Evolutionary conservation across 2,329 filamentous ascomycete species (phyloP).

Genomic region (Grosmannia serpens): DNA sequence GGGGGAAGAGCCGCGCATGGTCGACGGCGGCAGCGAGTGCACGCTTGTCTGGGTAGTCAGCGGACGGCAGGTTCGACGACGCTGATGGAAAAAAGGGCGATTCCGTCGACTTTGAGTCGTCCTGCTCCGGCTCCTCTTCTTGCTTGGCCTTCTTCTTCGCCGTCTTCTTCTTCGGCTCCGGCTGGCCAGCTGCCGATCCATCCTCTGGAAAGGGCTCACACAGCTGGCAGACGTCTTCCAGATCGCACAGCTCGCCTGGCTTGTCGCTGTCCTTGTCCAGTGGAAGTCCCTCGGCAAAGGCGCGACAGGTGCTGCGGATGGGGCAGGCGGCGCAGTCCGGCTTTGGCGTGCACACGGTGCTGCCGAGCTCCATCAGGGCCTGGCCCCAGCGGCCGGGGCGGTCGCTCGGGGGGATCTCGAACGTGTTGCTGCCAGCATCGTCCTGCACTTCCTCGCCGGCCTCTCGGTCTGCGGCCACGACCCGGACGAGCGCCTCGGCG

Average conservation of each 20-base stretch:
- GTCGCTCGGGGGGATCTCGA: slow-evolving; percentile 23
- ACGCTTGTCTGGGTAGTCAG: not conserved
- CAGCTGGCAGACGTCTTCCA: slow-evolving; percentile 38
- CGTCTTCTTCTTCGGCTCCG: slow-evolving; percentile 8
- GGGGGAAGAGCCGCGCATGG: slow-evolving; percentile 39
- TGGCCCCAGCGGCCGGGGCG: slow-evolving; percentile 51
- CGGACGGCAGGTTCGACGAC: not conserved
- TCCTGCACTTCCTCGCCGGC: not conserved
- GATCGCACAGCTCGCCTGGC: slow-evolving; percentile 22
- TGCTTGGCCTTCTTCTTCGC: not conserved
- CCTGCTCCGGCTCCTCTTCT: not conserved
- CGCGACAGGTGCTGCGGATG: slow-evolving; percentile 37
- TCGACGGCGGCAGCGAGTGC: slow-evolving; percentile 22
- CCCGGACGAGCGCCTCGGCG: slow-evolving; percentile 42
- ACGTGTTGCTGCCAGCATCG: slow-evolving; percentile 2
- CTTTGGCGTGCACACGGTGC: slow-evolving; percentile 48
- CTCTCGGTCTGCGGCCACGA: slow-evolving; percentile 30
- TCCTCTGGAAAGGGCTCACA: slow-evolving; percentile 31
- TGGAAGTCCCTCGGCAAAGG: slow-evolving; percentile 33
- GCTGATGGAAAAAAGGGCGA: slow-evolving; percentile 10
- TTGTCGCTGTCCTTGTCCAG: slow-evolving; percentile 15
- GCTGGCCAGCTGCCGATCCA: not conserved
- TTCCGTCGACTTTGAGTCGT: not conserved
- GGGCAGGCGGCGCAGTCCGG: slow-evolving; percentile 44
- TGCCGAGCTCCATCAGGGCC: slow-evolving; percentile 54